Conservation (phyloP, 2,329 filamentous ascomycete genomes). For the Trematosphaeria pertusa region DNA sequence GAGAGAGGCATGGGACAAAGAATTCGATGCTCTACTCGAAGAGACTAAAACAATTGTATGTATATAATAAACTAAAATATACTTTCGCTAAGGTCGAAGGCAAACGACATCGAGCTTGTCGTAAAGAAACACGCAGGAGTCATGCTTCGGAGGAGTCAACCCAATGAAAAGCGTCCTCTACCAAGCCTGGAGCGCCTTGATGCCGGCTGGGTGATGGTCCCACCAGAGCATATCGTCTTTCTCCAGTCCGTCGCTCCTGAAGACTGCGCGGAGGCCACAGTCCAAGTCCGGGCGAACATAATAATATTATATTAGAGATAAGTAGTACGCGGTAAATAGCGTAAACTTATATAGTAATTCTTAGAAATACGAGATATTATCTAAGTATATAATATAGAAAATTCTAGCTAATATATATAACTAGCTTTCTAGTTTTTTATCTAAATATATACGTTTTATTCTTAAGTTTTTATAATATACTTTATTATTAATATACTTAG, state of each 20-base stretch:
- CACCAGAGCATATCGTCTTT: background rate
- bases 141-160: background rate
- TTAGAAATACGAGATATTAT: too few relatives aligned
- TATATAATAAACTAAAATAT: slow-evolving; percentile 1
- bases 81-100: slow-evolving; percentile 2
- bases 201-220: slow-evolving; percentile 3
- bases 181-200: background rate
- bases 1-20: slow-evolving; percentile 1
- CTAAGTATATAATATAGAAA: too few relatives aligned
- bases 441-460: too few relatives aligned
- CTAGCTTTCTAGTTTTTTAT: too few relatives aligned
- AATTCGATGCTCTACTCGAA: slow-evolving; percentile 2
- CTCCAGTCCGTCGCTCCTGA: slow-evolving; percentile 1
- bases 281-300: slow-evolving; percentile 1
- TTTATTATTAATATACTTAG: too few relatives aligned
- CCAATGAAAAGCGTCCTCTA: too few relatives aligned
- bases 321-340: too few relatives aligned
- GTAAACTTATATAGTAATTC: too few relatives aligned
- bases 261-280: slow-evolving; percentile 2
- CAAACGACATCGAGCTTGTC: slow-evolving; percentile 2
- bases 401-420: too few relatives aligned
- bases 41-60: slow-evolving; percentile 3
- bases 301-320: too few relatives aligned
- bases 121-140: slow-evolving; percentile 1
- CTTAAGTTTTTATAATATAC: too few relatives aligned